Base-by-base conservation (phyloP, 2,329 filamentous ascomycete species). In the Cordyceps cateniannulata region DNA sequence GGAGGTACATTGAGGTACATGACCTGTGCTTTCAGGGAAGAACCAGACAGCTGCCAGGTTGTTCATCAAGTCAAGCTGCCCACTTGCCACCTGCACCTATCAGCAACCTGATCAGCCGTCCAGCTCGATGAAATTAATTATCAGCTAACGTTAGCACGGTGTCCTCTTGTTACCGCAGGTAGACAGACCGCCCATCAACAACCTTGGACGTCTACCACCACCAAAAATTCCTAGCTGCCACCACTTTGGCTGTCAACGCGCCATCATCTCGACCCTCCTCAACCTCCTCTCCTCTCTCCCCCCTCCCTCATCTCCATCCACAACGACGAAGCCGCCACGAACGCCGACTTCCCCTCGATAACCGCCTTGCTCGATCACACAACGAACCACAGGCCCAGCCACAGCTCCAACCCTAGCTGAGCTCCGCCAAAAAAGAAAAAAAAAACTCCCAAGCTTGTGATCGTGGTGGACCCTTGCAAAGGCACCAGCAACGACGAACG, bases 391-490 rank as follows among this genome's bases (percentile, higher is more conserved):
- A 40, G n/a, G n/a, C 42, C 40, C 29, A 48, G 44, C 54, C 27
- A 18, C 32, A 35, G 55, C 44, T 50, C 14, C 29, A 51, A 51
- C 25, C 42, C 56, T 50, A 40, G 8, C 45, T 60, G 40, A 40
- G 48, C 58, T 60, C 49, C 49, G 50, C 49, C 49, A 18, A 50
- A 49, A n/a, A n/a, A n/a, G n/a, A n/a, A n/a, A n/a, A n/a, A n/a
- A n/a, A n/a, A 42, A 42, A 18, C 20, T 5, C 18, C 25, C 56
- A 59, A 59, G 56, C 56, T 59, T 59, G 56, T 59, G 56, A 59
- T 50, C 55, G 32, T 35, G 55, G 55, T 51, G 56, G 56, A 59
- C 56, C 56, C 55, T 50, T 53, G 35, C 42, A 50, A 20, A 48
- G 44, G 29, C 50, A 59, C 57, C 45, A 61, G 52, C 53, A 56